A percentile compares a stretch with the other conserved stretches of the same genome.
Evolutionary conservation across 305 asterid species (phyloP).

Genomic region (Coffea humblotiana): DNA sequence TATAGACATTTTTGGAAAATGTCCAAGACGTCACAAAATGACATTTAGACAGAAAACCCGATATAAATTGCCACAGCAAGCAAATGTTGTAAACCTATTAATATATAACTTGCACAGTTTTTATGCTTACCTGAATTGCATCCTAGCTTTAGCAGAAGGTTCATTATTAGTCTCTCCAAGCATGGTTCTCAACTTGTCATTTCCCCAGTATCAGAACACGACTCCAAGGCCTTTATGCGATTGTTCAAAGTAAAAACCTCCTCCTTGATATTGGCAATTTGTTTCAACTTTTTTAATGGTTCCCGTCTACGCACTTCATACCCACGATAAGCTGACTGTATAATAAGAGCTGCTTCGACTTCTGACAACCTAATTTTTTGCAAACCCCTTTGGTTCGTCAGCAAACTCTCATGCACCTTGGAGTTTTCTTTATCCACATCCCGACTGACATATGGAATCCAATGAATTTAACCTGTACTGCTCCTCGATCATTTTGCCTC

Average conservation of each 20-base stretch:
- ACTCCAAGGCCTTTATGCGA: constrained; percentile 45
- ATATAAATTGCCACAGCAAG: neutral
- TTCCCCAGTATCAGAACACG: constrained; percentile 26
- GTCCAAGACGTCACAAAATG: neutral
- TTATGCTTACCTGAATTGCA: constrained; percentile 55
- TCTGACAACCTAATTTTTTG: constrained; percentile 33
- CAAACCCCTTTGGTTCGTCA: constrained; percentile 17
- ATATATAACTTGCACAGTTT: no score
- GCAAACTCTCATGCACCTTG: constrained; percentile 14
- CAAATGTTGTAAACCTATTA: neutral
- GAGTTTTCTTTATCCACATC: constrained; percentile 19
- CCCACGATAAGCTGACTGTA: constrained; percentile 73
- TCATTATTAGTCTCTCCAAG: constrained; percentile 62
- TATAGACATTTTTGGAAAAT: neutral
- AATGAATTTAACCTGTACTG: constrained; percentile 18
- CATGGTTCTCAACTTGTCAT: constrained; percentile 39
- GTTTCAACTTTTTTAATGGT: constrained; percentile 60
- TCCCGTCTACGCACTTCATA: constrained; percentile 62
- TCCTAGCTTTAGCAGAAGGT: constrained; percentile 71
- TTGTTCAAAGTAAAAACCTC: constrained; percentile 36
- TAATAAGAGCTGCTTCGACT: constrained; percentile 57
- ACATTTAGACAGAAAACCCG: neutral
- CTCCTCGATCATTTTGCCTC: constrained; percentile 17
- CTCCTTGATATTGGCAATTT: constrained; percentile 47
- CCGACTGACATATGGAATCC: constrained; percentile 26